Evolutionary conservation across 1,139 yeast species (phyloP).

Genomic region (Magnusiomyces suaveolens): DNA sequence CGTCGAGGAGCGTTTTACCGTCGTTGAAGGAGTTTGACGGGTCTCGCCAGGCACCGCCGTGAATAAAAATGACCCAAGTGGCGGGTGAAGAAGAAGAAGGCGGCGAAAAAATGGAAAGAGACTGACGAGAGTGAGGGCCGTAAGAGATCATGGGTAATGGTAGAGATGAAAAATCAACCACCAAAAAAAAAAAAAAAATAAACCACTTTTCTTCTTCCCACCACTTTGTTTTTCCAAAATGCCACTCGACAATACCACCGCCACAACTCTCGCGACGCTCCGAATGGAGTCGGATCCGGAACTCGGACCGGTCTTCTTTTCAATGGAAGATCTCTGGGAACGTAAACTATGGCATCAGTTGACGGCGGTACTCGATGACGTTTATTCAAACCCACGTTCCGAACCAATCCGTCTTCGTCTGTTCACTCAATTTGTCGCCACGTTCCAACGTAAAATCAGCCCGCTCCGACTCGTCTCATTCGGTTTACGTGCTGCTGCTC

Average conservation of each 20-base stretch:
- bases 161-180: too few relatives aligned
- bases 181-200: too few relatives aligned
- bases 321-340: slow-evolving; percentile 79
- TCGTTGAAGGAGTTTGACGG: slow-evolving; percentile 51
- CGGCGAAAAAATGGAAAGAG: too few relatives aligned
- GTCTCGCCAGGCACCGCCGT: slow-evolving; percentile 90
- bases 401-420: slow-evolving; percentile 51
- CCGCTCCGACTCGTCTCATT: slow-evolving; percentile 71
- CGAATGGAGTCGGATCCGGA: slow-evolving; percentile 61
- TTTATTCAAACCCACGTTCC: slow-evolving; percentile 47
- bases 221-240: neutral
- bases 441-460: slow-evolving; percentile 63
- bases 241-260: neutral
- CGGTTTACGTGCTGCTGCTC: slow-evolving; percentile 49
- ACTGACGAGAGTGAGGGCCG: neutral
- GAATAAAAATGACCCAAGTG: slow-evolving; percentile 45
- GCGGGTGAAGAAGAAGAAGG: neutral
- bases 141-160: neutral
- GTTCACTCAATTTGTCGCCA: slow-evolving; percentile 59
- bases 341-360: slow-evolving; percentile 74
- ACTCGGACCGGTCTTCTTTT: slow-evolving; percentile 52
- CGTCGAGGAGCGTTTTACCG: slow-evolving; percentile 35
- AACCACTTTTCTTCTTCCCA: neutral
- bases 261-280: slow-evolving; percentile 59
- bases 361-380: slow-evolving; percentile 55